Evolutionary conservation across 1,139 yeast genomes (phyloP), one percentile per base, ranked within the genome.

Genomic region (Nakaseomyces sp.): DNA sequence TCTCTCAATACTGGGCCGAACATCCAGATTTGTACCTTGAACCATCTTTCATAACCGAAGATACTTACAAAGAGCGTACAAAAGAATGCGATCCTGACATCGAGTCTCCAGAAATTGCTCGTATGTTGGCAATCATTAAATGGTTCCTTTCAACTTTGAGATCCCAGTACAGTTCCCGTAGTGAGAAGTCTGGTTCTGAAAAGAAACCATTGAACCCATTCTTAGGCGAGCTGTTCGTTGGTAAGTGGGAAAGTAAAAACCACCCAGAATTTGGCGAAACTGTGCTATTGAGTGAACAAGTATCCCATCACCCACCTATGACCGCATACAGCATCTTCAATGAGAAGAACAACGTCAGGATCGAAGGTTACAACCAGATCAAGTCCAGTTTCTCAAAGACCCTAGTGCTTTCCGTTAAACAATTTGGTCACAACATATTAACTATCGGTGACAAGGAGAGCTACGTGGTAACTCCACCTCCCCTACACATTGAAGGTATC

Each of bases 191-290:
- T 74, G 96, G 96, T n/a, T 73, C 86, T 36, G 96, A 89, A 67
- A 89, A 89, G 75, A 89, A 89, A 66, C 96, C 97, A 4, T 71
- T 91, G 61, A 89, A 89, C 63, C 97, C 97, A 41, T 89, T 89
- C 58, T 70, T 91, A 54, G 97, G 97, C 45, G 97, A 89, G 66
- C 72, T 87, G 38, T 91, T 88, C 57, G 84, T 86, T 31, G 96
- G 96, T 42, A 79, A 81, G 59, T 87, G 96, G 94, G 70, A 68
- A 16, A 81, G 77, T 52, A 63, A 63, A 41, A 58, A 73, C 16
- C 61, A 65, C 24, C 74, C 71, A 29, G 59, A 60, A n/a, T 64
- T 74, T 10, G 93, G 94, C 26, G 89, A 82, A 50, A 83, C 95
- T 16, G 65, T 76, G 15, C 71, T 89, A 50, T 72, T 86, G 45